Conservation (phyloP, 306 rosid genomes). For the Dalbergia oliveri region DNA sequence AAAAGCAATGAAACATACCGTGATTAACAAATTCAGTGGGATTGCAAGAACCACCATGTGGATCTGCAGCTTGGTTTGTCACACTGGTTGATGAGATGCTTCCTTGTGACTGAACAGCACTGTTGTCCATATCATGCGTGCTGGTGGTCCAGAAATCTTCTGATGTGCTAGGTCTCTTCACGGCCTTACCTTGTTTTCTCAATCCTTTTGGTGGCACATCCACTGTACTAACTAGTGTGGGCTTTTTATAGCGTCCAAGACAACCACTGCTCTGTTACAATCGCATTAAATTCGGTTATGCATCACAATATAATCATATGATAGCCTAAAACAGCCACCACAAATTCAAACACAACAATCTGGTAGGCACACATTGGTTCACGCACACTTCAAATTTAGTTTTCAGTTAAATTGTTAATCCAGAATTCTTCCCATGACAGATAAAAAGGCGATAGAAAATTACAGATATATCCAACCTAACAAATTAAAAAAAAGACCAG, state of each 20-base stretch:
- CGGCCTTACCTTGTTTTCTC: conserved; percentile 43
- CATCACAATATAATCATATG: conserved; percentile 44
- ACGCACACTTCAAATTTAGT: neutral
- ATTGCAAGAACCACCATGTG: conserved; percentile 48
- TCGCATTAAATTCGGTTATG: conserved; percentile 62
- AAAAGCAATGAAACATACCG: conserved; percentile 48
- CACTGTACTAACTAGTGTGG: conserved; percentile 35
- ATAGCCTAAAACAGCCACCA: conserved; percentile 1
- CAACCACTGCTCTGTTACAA: conserved; percentile 95
- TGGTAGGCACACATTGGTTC: neutral
- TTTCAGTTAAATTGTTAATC: neutral
- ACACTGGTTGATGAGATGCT: conserved; percentile 80
- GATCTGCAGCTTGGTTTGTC: conserved; percentile 57
- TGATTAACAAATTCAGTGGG: conserved; percentile 70
- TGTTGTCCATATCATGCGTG: conserved; percentile 78
- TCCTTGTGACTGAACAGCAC: conserved; percentile 82
- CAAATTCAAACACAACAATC: conserved; percentile 5
- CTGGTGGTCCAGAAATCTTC: conserved; percentile 87
- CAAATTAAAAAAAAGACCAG: neutral
- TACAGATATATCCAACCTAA: neutral
- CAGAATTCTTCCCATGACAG: neutral
- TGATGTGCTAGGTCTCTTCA: conserved; percentile 63
- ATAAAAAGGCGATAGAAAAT: conserved; percentile 10
- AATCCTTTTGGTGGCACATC: conserved; percentile 55
- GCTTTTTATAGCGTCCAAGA: conserved; percentile 65